phyloP scores from a whole-genome alignment of 1,284 basidiomycete genomes.

The Pseudozyma flocculosa region DNA sequence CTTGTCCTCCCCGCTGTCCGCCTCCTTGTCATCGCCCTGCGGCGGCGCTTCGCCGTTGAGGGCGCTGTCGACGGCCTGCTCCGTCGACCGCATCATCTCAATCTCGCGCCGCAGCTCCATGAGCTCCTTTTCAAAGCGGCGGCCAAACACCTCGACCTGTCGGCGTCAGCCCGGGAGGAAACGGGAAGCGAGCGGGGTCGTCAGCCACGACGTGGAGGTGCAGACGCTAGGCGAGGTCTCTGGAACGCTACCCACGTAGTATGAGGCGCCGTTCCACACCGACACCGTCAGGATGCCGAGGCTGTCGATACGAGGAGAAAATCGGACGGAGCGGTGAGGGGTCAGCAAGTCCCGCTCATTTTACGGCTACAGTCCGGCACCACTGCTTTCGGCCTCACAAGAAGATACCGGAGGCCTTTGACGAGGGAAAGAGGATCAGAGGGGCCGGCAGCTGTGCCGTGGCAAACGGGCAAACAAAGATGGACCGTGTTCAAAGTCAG shows the following conservation, averaged over 20 bases:
- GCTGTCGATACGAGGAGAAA: not conserved
- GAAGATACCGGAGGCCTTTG: slow-evolving; percentile 73
- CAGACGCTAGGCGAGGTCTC: too few relatives aligned
- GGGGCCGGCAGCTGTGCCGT: slow-evolving; percentile 68
- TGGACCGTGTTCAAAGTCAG: too few relatives aligned
- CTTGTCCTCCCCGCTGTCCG: too few relatives aligned
- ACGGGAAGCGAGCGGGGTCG: too few relatives aligned
- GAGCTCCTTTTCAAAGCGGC: slow-evolving; percentile 45
- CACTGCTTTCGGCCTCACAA: slow-evolving; percentile 61
- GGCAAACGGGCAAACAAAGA: not conserved
- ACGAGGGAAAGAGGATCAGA: slow-evolving; percentile 74
- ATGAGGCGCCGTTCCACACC: slow-evolving; percentile 39
- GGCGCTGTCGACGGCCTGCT: too few relatives aligned
- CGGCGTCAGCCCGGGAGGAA: too few relatives aligned
- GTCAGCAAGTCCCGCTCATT: too few relatives aligned
- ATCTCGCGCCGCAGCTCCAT: slow-evolving; percentile 21
- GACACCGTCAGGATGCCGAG: slow-evolving; percentile 30
- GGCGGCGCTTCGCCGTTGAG: too few relatives aligned
- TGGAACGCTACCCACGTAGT: slow-evolving; percentile 18
- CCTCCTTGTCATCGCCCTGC: too few relatives aligned
- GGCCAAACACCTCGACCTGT: slow-evolving; percentile 68
- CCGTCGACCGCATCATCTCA: slow-evolving; percentile 4
- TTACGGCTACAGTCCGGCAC: too few relatives aligned
- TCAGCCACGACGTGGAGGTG: too few relatives aligned
- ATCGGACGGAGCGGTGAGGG: not conserved